Evolutionary conservation across 1,139 yeast genomes (phyloP).

Genomic region (Candida sp.): DNA sequence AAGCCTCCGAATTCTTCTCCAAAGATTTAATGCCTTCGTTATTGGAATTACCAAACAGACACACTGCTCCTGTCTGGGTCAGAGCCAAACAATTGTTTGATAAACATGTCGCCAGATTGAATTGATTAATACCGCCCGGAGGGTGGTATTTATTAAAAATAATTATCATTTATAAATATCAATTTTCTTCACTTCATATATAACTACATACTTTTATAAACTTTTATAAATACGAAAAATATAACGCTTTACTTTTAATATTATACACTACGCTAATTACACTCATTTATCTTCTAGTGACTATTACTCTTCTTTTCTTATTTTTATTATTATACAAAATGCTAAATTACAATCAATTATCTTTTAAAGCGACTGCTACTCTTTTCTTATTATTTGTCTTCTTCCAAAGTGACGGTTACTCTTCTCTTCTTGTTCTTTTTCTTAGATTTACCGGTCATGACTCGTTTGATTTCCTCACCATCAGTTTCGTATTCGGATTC

Average conservation of each 20-base stretch:
- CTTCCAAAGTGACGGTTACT: constrained; percentile 43
- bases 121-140: not conserved
- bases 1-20: constrained; percentile 89
- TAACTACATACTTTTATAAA: not conserved
- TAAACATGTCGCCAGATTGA: constrained; percentile 71
- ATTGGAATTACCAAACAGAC: constrained; percentile 77
- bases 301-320: no score
- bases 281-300: no score
- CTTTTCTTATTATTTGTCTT: no score
- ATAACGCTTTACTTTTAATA: no score
- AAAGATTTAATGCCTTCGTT: constrained; percentile 85
- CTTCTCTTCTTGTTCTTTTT: constrained; percentile 40
- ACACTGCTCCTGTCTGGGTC: constrained; percentile 85
- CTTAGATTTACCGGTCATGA: constrained; percentile 38
- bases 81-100: constrained; percentile 82
- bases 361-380: no score
- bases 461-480: constrained; percentile 51
- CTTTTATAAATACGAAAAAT: not conserved
- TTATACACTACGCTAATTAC: no score
- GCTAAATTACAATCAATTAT: not conserved
- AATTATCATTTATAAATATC: no score
- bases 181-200: not conserved
- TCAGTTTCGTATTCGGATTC: constrained; percentile 70
- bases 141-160: no score
- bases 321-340: not conserved